Conservation (phyloP, 192 early-diverging fungal genomes). For the Coemansia guatemalensis region DNA sequence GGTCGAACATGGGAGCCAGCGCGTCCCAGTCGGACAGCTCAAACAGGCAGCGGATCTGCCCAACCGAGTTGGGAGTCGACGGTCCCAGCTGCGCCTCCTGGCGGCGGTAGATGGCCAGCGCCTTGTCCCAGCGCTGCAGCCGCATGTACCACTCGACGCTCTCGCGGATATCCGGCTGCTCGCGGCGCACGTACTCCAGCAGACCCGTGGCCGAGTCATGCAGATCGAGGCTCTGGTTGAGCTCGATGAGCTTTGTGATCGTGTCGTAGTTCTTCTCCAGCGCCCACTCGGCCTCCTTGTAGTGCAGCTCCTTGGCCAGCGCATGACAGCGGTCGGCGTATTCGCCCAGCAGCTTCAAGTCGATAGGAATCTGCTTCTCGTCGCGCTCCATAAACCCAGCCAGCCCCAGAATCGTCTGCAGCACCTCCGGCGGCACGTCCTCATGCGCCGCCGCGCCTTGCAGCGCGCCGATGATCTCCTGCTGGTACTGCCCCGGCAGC, state of each 20-base stretch:
- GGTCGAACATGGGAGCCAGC: conserved; percentile 73
- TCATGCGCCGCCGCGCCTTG: conserved; percentile 78
- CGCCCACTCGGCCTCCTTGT: conserved; percentile 93
- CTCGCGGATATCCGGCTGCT: conserved; percentile 73
- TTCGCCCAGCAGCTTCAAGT: conserved; percentile 81
- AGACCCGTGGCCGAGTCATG: conserved; percentile 97
- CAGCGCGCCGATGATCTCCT: conserved; percentile 84
- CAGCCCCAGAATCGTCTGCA: conserved; percentile 87
- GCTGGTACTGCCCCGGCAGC: conserved; percentile 85
- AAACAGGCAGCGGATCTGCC: conserved; percentile 90
- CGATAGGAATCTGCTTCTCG: conserved; percentile 91
- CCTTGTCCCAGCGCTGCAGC: conserved; percentile 92
- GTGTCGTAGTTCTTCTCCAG: conserved; percentile 78
- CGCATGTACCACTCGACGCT: conserved; percentile 94
- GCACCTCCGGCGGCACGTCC: conserved; percentile 89
- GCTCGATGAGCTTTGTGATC: conserved; percentile 87
- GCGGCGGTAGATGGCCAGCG: conserved; percentile 78
- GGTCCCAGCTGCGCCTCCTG: conserved; percentile 54
- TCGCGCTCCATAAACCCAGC: conserved; percentile 99
- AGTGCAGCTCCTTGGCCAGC: conserved; percentile 97
- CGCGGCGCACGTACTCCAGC: conserved; percentile 82
- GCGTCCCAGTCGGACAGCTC: conserved; percentile 92
- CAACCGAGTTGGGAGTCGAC: conserved; percentile 61
- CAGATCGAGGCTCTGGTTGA: conserved; percentile 93
- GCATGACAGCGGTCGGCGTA: conserved; percentile 94